phyloP scores from a whole-genome alignment of 2,329 filamentous ascomycete species.

The Arthrinium phaeospermum region DNA sequence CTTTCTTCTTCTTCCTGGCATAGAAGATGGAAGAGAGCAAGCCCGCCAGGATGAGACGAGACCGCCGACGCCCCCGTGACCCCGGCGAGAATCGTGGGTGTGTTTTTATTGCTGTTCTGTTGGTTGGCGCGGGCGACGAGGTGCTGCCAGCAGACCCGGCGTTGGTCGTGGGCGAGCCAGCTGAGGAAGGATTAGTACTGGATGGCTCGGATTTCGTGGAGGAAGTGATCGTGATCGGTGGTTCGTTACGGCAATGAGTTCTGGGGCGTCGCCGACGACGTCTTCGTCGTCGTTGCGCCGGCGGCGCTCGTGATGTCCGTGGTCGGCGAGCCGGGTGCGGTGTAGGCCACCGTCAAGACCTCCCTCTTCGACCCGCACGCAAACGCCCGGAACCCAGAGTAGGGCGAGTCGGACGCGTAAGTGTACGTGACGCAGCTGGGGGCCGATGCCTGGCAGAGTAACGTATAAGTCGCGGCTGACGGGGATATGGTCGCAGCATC shows the following conservation, averaged over 20 bases:
- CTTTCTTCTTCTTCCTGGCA: not conserved
- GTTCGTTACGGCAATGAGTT: not conserved
- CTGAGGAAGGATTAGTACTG: slow-evolving; percentile 15
- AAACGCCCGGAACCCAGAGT: slow-evolving; percentile 35
- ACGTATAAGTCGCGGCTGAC: not conserved
- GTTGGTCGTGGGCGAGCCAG: not conserved
- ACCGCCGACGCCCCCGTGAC: not conserved
- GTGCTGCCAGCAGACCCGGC: not conserved
- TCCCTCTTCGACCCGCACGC: slow-evolving; percentile 33
- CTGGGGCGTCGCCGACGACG: not conserved
- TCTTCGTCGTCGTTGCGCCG: not conserved
- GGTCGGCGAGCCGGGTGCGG: slow-evolving; percentile 9
- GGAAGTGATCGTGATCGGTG: not conserved
- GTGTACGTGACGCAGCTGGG: slow-evolving; percentile 38
- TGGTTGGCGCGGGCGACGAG: not conserved
- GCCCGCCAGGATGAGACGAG: not conserved
- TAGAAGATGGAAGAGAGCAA: not conserved
- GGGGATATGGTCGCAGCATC: slow-evolving; percentile 19
- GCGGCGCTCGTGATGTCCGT: not conserved
- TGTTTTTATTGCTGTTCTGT: slow-evolving; percentile 19
- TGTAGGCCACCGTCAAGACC: slow-evolving; percentile 32
- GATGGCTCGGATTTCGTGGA: not conserved
- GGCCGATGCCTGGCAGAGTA: slow-evolving; percentile 23
- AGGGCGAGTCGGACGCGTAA: slow-evolving; percentile 35
- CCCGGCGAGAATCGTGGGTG: slow-evolving; percentile 19